Conservation (phyloP, 2,329 filamentous ascomycete species). For the Cordyceps cicadae region DNA sequence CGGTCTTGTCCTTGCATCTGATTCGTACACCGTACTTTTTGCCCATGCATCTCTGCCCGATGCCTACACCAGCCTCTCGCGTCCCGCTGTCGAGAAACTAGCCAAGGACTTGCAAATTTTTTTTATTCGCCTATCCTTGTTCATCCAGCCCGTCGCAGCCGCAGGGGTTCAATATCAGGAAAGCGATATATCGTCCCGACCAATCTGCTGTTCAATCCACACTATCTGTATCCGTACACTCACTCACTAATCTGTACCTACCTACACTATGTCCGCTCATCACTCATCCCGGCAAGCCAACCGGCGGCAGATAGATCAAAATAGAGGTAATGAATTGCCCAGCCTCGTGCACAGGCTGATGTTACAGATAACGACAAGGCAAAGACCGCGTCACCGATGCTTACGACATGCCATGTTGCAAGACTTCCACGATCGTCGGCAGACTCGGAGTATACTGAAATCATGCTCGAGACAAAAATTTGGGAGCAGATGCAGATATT, state of each 20-base stretch:
- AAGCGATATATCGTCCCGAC: background rate
- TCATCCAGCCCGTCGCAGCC: background rate
- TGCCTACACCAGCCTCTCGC: background rate
- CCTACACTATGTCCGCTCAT: too few relatives aligned
- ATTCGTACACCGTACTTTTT: constrained; percentile 1
- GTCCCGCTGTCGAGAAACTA: background rate
- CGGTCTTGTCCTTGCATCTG: background rate
- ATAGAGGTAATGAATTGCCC: background rate
- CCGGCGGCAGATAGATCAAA: background rate
- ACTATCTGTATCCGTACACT: too few relatives aligned
- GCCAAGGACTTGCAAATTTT: background rate
- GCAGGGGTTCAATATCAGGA: background rate
- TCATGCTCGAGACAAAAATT: background rate
- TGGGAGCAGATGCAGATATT: too few relatives aligned
- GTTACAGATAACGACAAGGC: background rate
- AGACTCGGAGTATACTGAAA: background rate
- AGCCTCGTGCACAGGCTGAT: background rate
- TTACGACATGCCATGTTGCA: background rate
- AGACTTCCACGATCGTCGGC: background rate
- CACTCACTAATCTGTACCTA: too few relatives aligned
- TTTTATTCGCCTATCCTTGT: background rate
- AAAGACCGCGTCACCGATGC: too few relatives aligned
- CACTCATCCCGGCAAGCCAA: background rate
- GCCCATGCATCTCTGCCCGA: background rate
- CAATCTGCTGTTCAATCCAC: background rate